Evolutionary conservation across 164 flowering plant species (phyloP), one percentile per base, ranked within the genome.

Genomic region (Euptelea pleiosperma): DNA sequence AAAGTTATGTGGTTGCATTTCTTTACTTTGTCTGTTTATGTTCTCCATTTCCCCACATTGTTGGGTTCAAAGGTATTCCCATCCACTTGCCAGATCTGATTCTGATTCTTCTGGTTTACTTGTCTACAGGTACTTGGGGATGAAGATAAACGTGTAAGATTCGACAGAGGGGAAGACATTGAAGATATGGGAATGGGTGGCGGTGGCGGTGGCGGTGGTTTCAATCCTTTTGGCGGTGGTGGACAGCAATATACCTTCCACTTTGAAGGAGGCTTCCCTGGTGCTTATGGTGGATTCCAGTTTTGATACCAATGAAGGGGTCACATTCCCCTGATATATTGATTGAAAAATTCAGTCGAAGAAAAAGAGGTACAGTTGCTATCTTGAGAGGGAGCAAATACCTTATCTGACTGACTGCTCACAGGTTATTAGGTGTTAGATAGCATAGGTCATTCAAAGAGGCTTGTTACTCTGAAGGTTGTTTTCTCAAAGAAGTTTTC

Each of bases 151-250:
- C 88, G 98, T 24, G 63, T 83, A 49, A 84, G 82, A 78, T 92
- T 62, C 63, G 98, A 92, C 59, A 77, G 86, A 69, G 98, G 98
- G 15, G 98, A 92, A 69, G 98, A 92, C 62, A 37, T 87, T 15
- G 96, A 92, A 55, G 89, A 82, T 0, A 79, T 79, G 87, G 92
- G 91, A 1, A 81, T 79, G 90, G 91, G 80, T 8, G 58, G 29
- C 31, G 79, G 88, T 8, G 58, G 29, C 31, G 79, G 88, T 1
- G 83, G 87, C 30, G 87, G 81, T 7, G 91, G 96, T 50, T 89
- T 85, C 67, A 72, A 85, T 61, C 95, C 91, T 11, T 89, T 77
- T 75, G 90, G 87, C 39, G 87, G 79, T 48, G 96, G 91, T 6
- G 93, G 89, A 9, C 92, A 89, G 61, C 88, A 81, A 57, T 92